Percentiles rank a stretch among this genome's conserved stretches.
Evolutionary conservation across 1,284 basidiomycete genomes (phyloP).

Genomic region (Blastosporella zonata): DNA sequence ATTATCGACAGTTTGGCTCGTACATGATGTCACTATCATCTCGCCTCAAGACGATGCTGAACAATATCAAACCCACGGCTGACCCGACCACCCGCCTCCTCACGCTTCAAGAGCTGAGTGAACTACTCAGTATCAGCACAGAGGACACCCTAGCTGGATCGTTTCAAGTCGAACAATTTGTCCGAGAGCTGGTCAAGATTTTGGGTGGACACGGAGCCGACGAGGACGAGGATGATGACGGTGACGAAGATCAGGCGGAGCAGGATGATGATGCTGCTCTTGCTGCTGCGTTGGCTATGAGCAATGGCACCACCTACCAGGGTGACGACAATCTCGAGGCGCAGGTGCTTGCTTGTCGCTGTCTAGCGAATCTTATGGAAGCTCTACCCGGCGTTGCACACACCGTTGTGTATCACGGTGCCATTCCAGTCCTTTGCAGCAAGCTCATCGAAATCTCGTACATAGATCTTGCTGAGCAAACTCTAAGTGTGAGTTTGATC

Average conservation of each 20-base stretch:
- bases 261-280: constrained; percentile 83
- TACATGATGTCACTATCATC: constrained; percentile 87
- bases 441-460: constrained; percentile 95
- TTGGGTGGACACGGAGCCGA: constrained; percentile 79
- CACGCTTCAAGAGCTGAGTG: constrained; percentile 92
- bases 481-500: constrained; percentile 75
- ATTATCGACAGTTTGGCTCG: constrained; percentile 82
- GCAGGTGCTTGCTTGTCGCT: constrained; percentile 90
- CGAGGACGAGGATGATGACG: constrained; percentile 67
- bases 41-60: constrained; percentile 86
- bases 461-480: constrained; percentile 96
- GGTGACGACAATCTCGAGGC: constrained; percentile 88
- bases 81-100: constrained; percentile 81
- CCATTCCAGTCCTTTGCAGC: constrained; percentile 92
- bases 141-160: constrained; percentile 96
- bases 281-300: constrained; percentile 79
- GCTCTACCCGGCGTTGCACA: constrained; percentile 92
- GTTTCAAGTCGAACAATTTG: constrained; percentile 91
- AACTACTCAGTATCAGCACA: constrained; percentile 93
- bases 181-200: constrained; percentile 90
- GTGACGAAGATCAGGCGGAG: constrained; percentile 52
- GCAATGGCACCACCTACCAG: constrained; percentile 60
- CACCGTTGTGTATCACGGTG: constrained; percentile 92
- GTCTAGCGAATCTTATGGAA: constrained; percentile 95
- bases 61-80: constrained; percentile 82